phyloP scores from a whole-genome alignment of 2,329 filamentous ascomycete species.

The Ambrosiella beaveri region DNA sequence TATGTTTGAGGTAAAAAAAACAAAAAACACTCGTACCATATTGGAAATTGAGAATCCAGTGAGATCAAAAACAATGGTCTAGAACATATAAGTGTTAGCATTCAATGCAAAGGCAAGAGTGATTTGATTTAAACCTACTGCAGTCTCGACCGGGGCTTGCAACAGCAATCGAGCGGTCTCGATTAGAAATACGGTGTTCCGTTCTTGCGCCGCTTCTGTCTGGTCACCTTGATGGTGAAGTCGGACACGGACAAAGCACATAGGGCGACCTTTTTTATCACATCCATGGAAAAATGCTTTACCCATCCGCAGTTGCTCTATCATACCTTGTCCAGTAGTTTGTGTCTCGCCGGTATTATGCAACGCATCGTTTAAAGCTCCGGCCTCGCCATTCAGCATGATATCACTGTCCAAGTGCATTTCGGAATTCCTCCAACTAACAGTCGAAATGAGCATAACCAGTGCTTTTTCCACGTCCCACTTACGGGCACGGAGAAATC shows the following conservation, averaged over 20 bases:
- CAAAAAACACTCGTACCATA: constrained; percentile 44
- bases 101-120: neutral
- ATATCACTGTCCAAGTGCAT: constrained; percentile 84
- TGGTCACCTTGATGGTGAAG: constrained; percentile 73
- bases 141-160: constrained; percentile 68
- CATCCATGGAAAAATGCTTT: constrained; percentile 84
- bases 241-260: constrained; percentile 70
- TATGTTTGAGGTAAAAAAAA: neutral
- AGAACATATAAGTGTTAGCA: constrained; percentile 15
- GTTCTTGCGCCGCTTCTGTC: constrained; percentile 62
- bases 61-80: constrained; percentile 95
- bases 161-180: constrained; percentile 83
- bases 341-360: constrained; percentile 40
- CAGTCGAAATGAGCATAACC: constrained; percentile 84
- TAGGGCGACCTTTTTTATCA: constrained; percentile 69
- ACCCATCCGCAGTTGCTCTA: constrained; percentile 70
- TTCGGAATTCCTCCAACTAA: constrained; percentile 74
- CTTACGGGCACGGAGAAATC: constrained; percentile 77
- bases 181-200: constrained; percentile 84
- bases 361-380: constrained; percentile 36
- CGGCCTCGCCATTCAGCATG: constrained; percentile 57
- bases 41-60: constrained; percentile 84
- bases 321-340: constrained; percentile 57
- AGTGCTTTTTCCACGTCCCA: constrained; percentile 92
- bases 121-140: constrained; percentile 40